Base-by-base conservation (phyloP, 2,329 filamentous ascomycete genomes). In the Ceratocystis papillata region DNA sequence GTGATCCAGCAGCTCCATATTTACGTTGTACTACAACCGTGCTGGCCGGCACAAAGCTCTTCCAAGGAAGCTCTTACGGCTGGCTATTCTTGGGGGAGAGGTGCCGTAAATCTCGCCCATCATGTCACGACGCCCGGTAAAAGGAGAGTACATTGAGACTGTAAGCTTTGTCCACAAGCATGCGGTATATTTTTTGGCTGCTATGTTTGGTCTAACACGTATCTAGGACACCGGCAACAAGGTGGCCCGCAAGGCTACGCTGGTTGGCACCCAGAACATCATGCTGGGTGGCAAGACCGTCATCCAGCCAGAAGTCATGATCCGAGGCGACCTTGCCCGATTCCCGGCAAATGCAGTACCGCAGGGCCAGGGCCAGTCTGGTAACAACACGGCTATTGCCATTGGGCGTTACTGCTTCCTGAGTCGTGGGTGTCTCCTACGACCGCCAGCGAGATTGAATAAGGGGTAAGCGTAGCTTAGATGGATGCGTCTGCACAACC, bases 121-220 rank as follows among this genome's bases (percentile, higher is more conserved):
- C 15, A 91, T 91, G 88, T 88, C 88, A 69, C 84, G 87, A 71
- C 88, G 92, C 74, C 80, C 86, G 63, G 81, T 83, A 8, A 96
- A 91, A 77, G 90, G 90, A 76, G 92, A 96, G 76, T 97, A 96
- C 75, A 96, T 99, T 69, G 93, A 96, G 77, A 99, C 94, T 65
- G 92, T 96, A 81, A 72, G 82, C 37, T 10, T 41, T 41, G 12
- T 12, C 37, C 37, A 15, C 10, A 41, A 41, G 15, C 0, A 0
- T 3, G 50, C 15, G 10, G 41, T 17, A 66, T 8, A 46, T 50
- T 22, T 10, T 6, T 6, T 4, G n/a, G 48, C 22, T 10, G 48
- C n/a, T 10, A 22, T 20, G 48, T 8, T 2, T 8, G 22, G 30
- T 64, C 64, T 68, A 55, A 68, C 67, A 64, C 62, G 12, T 61